Percentiles rank a stretch among this genome's conserved stretches.
Evolutionary conservation across 352 stramenopile genomes (phyloP).

Genomic region (Stramenopiles sp.): DNA sequence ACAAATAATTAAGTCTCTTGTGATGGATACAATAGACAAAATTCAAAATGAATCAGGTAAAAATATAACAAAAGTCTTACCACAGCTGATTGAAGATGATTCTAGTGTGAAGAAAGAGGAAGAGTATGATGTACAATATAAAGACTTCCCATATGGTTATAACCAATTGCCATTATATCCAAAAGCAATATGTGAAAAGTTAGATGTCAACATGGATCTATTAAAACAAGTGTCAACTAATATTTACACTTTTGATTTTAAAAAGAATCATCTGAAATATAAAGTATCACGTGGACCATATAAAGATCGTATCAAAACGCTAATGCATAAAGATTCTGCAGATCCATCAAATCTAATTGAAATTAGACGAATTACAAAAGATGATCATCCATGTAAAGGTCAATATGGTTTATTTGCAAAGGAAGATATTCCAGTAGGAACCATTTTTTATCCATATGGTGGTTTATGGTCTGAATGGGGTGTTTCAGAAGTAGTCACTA

Average conservation of each 20-base stretch:
- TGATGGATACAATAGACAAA: too few relatives aligned
- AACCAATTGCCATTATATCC: not conserved
- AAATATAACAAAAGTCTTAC: too few relatives aligned
- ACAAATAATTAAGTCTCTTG: too few relatives aligned
- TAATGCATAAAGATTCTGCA: not conserved
- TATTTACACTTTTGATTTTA: not conserved
- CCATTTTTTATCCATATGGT: not conserved
- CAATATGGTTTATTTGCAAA: not conserved
- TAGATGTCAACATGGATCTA: not conserved
- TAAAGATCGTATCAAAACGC: not conserved
- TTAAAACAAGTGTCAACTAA: not conserved
- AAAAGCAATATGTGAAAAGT: not conserved
- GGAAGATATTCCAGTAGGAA: not conserved
- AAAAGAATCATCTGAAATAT: not conserved
- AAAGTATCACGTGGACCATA: not conserved
- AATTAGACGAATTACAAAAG: not conserved
- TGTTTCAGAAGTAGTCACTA: not conserved
- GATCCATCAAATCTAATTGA: not conserved
- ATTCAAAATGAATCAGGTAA: too few relatives aligned
- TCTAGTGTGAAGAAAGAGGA: too few relatives aligned
- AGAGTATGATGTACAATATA: too few relatives aligned
- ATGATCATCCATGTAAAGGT: not conserved
- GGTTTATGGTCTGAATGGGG: not conserved
- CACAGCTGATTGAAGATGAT: too few relatives aligned
- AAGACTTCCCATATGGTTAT: not conserved